A percentile compares a stretch with the other conserved stretches of the same genome.
These are phyloP conservation scores for Singerocomus inundabilis DNA, from an alignment of 1,284 basidiomycete genomes.

Conservation along the genomic window DNA sequence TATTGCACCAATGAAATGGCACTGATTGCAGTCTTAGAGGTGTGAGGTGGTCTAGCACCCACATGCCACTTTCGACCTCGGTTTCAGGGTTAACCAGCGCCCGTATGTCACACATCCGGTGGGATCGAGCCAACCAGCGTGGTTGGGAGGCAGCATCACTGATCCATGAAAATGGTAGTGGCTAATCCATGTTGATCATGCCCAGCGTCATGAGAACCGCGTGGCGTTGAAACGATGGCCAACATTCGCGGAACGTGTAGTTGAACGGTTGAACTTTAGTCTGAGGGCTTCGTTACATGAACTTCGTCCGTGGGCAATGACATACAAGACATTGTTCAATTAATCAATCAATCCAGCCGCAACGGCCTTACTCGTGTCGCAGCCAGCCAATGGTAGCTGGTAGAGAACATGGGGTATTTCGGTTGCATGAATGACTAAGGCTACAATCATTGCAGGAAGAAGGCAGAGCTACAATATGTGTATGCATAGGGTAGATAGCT, in stretches of 20 bases:
- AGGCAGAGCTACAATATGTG: slow-evolving; percentile 25
- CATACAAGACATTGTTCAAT: too few species aligned
- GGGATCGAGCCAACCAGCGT: slow-evolving; percentile 17
- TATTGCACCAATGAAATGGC: not conserved
- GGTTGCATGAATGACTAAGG: slow-evolving; percentile 17
- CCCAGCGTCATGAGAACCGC: not conserved
- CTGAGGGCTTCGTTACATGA: slow-evolving; percentile 4
- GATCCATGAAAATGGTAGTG: not conserved
- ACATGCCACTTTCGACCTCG: not conserved
- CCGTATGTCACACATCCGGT: too few species aligned
- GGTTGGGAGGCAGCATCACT: not conserved
- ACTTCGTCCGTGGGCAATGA: too few species aligned
- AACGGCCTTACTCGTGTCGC: not conserved
- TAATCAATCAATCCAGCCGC: not conserved
- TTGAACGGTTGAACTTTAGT: too few species aligned
- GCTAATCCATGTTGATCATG: slow-evolving; percentile 1
- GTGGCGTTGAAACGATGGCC: slow-evolving; percentile 1
- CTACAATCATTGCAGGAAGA: slow-evolving; percentile 18
- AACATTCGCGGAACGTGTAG: too few species aligned
- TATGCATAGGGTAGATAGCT: slow-evolving; percentile 18
- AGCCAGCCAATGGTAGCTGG: slow-evolving; percentile 2
- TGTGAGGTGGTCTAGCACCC: not conserved
- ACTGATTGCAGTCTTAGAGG: not conserved
- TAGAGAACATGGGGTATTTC: slow-evolving; percentile 1
- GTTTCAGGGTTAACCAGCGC: slow-evolving; percentile 2